Base-by-base conservation (phyloP, 306 rosid genomes). In the Prunus fruticosa region DNA sequence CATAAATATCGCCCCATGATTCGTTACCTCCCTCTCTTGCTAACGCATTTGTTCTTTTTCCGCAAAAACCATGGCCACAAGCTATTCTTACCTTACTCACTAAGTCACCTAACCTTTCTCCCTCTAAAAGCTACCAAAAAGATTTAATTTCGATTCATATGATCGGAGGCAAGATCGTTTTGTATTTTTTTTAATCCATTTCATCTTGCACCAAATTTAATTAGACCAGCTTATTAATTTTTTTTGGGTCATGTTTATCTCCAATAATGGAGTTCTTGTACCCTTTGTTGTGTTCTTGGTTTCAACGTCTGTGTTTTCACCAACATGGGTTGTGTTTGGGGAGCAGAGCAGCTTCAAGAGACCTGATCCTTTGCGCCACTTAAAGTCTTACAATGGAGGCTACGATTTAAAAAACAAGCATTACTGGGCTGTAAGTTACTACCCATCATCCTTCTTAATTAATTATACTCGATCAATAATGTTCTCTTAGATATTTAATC, bases 371-470 rank as follows among this genome's bases (percentile, higher is more conserved):
- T 78, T 89, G 73, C 73, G 51, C 72, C 87, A 75, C 56, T 85
- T 91, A 45, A 85, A 86, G 79, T 51, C 85, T 76, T 91, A 89
- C 76, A 65, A 80, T 76, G 97, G 92, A 80, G 80, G 76, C 53
- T 91, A 81, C 32, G 89, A 91, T 32, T 64, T 89, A 47, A 47
- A 80, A 73, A 85, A 84, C 69, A 86, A 83, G 71, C 92, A 89
- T 83, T 91, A 91, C 73, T 49, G 91, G 78, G 91, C 91, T 65
- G 97, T 91, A 77, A 82, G 97, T 80, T 64, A 15, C 47, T 76
- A 51, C 30, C 23, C 22, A 47, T 20, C 9, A 25, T 7, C 9
- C 9, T 7, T 45, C 34, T 32, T 60, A 9, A 54, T 58, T 68
- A 13, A 38, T 6, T 23, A 27, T 45, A 45, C 12, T 8, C 11